Base-by-base conservation (phyloP, 225 moss, liverwort and hornwort genomes). In the Pseudisothecium myosuroides region DNA sequence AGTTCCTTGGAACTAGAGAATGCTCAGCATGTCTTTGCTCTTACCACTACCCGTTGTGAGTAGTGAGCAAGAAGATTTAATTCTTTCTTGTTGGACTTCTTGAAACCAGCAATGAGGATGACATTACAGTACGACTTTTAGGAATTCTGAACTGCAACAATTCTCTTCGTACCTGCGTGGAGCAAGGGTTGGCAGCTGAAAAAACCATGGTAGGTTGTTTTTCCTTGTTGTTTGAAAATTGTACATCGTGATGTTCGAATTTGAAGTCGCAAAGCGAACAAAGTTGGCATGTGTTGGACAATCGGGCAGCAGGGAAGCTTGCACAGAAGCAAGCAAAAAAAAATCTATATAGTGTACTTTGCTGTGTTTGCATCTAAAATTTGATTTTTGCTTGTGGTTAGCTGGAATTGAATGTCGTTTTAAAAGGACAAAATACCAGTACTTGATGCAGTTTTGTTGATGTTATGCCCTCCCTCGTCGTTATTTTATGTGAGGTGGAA, bases 91-190 rank as follows among this genome's bases (percentile, higher is more conserved):
- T 91, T 90, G 91, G 68, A 76, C 83, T 90, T 89, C 32, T 87
- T 84, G 82, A 72, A 91, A 87, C 72, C 92, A 99, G 97, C 90
- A 99, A 99, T 88, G 98, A 99, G 92, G 98, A 99, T 88, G 98
- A 99, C 88, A 94, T 97, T 43, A 99, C 98, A n/a, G 95, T 99
- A 86, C 94, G 96, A 90, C 93, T 99, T 50, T 82, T 94, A 82
- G 93, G 95, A 76, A 97, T 99, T 87, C 90, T 96, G 68, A 95
- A 94, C 85, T 97, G 96, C 91, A 99, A 99, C 88, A 96, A 95
- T 91, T 95, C 96, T 85, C 94, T 99, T 83, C 95, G 95, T 66
- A 94, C 95, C 56, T 97, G 97, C 85, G 89, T 99, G 91, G 98
- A 99, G 94, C 94, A 92, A 76, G 98, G 98, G 63, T 92, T 96